Evolutionary conservation across 1,284 basidiomycete species (phyloP).

Genomic region (Acaromyces ingoldii): DNA sequence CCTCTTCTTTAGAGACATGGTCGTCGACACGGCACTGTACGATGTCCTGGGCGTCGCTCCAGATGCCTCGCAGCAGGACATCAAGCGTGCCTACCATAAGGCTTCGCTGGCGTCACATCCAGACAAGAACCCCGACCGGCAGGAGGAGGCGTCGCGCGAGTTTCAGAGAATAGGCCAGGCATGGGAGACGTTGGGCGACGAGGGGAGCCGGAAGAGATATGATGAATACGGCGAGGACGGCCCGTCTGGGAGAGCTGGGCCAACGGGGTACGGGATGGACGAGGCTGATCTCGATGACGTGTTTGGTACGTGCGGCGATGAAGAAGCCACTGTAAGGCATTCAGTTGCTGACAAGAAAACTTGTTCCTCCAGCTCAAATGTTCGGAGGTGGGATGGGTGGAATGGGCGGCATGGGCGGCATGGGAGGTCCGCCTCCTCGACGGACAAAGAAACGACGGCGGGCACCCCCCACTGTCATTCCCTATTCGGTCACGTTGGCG

Average conservation of each 20-base stretch:
- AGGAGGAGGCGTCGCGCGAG: constrained; percentile 34
- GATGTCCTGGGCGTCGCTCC: constrained; percentile 64
- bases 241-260: constrained; percentile 16
- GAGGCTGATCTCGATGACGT: constrained; percentile 41
- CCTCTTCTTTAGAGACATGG: too few species aligned
- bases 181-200: constrained; percentile 45
- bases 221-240: constrained; percentile 42
- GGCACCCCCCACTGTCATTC: constrained; percentile 55
- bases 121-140: constrained; percentile 44
- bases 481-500: constrained; percentile 80
- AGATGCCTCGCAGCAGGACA: constrained; percentile 73
- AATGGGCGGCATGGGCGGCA: constrained; percentile 24
- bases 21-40: constrained; percentile 68
- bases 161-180: constrained; percentile 47
- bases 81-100: constrained; percentile 65
- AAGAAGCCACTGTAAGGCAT: too few species aligned
- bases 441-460: constrained; percentile 48
- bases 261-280: constrained; percentile 16
- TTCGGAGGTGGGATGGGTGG: constrained; percentile 27
- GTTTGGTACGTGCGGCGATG: constrained; percentile 19
- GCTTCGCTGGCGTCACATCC: constrained; percentile 40
- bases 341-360: too few species aligned
- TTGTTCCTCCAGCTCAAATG: constrained; percentile 12
- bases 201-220: constrained; percentile 36
- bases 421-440: constrained; percentile 52